Conservation (phyloP, 2,329 filamentous ascomycete species). For the Aspergillus fumigatiaffinis region DNA sequence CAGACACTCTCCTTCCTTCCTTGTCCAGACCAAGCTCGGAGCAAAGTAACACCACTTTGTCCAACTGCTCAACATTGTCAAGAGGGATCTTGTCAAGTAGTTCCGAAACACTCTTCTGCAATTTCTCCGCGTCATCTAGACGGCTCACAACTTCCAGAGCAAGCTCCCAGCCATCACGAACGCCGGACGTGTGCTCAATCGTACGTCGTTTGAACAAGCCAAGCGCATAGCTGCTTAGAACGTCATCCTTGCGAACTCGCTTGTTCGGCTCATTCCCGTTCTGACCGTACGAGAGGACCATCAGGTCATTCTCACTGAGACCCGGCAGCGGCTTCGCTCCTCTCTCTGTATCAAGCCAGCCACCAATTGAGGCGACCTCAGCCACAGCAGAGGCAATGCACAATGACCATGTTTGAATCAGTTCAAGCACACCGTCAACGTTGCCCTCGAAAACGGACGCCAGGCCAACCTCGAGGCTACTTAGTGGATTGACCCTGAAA, state of each 20-base stretch:
- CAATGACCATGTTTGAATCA: conserved; percentile 76
- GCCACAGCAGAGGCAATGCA: conserved; percentile 72
- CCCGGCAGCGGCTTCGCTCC: conserved; percentile 58
- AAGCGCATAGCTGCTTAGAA: conserved; percentile 72
- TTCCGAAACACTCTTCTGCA: conserved; percentile 69
- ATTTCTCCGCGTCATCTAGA: conserved; percentile 68
- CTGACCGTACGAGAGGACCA: conserved; percentile 69
- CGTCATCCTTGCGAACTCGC: conserved; percentile 71
- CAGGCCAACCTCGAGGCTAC: conserved; percentile 73
- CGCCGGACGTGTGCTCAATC: conserved; percentile 32
- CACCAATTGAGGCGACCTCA: conserved; percentile 77
- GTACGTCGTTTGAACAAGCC: conserved; percentile 46
- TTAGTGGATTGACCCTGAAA: conserved; percentile 72
- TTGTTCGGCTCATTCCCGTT: conserved; percentile 44
- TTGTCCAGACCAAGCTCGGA: conserved; percentile 72
- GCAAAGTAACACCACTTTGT: conserved; percentile 76
- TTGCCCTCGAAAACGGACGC: conserved; percentile 82
- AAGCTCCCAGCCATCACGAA: conserved; percentile 80
- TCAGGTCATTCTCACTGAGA: conserved; percentile 74
- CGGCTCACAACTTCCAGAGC: conserved; percentile 78
- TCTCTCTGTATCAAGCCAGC: conserved; percentile 68
- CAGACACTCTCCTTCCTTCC: conserved; percentile 75
- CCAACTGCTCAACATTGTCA: conserved; percentile 66
- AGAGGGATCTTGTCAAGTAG: conserved; percentile 71
- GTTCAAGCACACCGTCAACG: conserved; percentile 67